Percentiles rank a stretch among this genome's conserved stretches.
phyloP scores from a whole-genome alignment of 768 basidiomycete species.

The Mrakia gelida region DNA sequence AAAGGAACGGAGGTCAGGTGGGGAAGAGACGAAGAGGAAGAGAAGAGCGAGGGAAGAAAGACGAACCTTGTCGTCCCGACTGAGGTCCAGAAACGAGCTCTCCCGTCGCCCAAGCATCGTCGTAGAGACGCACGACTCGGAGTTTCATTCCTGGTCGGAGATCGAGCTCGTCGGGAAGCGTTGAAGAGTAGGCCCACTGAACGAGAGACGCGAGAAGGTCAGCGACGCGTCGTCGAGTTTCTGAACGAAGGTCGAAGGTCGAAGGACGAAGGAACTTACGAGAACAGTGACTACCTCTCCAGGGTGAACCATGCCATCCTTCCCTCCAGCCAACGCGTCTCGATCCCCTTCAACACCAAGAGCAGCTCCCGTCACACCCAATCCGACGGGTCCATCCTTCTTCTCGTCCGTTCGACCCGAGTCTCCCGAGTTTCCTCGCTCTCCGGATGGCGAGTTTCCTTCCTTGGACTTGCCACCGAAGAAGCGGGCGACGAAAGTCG shows the following conservation, averaged over 20 bases:
- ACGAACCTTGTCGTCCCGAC: slow-evolving; percentile 40
- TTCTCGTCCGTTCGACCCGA: neutral
- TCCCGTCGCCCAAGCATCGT: slow-evolving; percentile 45
- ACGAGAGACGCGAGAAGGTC: neutral
- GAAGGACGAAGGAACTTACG: neutral
- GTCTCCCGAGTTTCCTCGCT: neutral
- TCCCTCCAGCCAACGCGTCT: slow-evolving; percentile 13
- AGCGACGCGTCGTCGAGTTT: neutral
- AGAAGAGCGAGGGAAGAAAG: slow-evolving; percentile 34
- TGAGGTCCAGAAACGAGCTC: slow-evolving; percentile 35
- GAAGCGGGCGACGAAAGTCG: slow-evolving; percentile 1
- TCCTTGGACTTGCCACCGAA: neutral
- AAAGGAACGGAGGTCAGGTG: neutral
- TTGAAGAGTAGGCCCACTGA: slow-evolving; percentile 43
- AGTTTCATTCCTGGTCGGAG: slow-evolving; percentile 43
- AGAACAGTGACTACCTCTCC: slow-evolving; percentile 42
- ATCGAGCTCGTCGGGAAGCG: slow-evolving; percentile 44
- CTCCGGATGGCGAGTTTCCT: neutral
- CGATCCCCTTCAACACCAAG: slow-evolving; percentile 29
- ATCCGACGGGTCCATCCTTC: neutral
- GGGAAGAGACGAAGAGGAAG: too few species aligned
- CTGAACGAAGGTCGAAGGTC: too few species aligned
- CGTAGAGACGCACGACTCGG: slow-evolving; percentile 41
- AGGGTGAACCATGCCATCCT: slow-evolving; percentile 34
- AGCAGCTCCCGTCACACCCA: slow-evolving; percentile 1